Conservation (phyloP, 176 grass and related monocot species). For the Avena sativa region DNA sequence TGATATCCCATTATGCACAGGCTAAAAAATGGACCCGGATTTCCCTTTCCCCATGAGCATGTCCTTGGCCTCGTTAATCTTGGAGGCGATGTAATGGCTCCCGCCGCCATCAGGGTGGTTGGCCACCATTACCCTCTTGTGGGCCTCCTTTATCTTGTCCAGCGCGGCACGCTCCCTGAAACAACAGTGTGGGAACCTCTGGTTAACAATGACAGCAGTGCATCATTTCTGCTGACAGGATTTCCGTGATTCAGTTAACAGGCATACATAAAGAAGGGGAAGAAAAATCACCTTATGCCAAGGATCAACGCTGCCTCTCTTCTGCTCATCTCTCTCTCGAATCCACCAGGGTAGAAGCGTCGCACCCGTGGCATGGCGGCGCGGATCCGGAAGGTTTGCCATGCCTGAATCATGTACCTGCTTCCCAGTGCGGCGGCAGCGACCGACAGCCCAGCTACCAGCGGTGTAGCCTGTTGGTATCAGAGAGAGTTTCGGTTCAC, state of each 20-base stretch:
- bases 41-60: conserved; percentile 64
- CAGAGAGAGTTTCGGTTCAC: conserved; percentile 7
- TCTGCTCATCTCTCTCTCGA: conserved; percentile 81
- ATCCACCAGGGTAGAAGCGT: conserved; percentile 83
- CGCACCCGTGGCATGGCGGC: conserved; percentile 59
- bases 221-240: conserved; percentile 3
- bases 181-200: neutral
- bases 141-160: conserved; percentile 91
- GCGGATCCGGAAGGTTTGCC: conserved; percentile 64
- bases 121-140: conserved; percentile 86
- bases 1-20: neutral
- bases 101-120: conserved; percentile 92
- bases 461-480: conserved; percentile 66
- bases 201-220: conserved; percentile 8
- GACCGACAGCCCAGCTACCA: conserved; percentile 70
- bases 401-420: conserved; percentile 73
- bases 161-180: conserved; percentile 69
- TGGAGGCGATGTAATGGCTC: conserved; percentile 88
- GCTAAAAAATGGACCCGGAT: conserved; percentile 55
- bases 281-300: conserved; percentile 65
- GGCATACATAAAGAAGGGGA: neutral
- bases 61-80: conserved; percentile 95
- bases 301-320: conserved; percentile 88
- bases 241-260: neutral
- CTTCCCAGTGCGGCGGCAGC: conserved; percentile 73